Evolutionary conservation across 805 yeast genomes (phyloP).

Genomic region (Starmerella gropengiesseri): DNA sequence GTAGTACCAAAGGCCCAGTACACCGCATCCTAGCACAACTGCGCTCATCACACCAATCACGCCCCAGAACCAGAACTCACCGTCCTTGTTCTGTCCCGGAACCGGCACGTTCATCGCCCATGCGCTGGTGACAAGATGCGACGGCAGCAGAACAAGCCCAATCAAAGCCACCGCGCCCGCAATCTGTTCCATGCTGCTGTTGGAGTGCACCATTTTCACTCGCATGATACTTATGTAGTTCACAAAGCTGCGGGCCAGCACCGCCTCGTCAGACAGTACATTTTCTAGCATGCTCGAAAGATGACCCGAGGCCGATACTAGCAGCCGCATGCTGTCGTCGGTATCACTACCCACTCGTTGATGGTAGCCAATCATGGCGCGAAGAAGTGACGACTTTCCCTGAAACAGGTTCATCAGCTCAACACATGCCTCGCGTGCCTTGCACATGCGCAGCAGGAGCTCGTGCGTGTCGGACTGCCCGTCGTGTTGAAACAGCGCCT

Average conservation of each 20-base stretch:
- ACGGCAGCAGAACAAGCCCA: conserved; percentile 7
- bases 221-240: conserved; percentile 12
- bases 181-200: conserved; percentile 9
- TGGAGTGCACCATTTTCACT: conserved; percentile 10
- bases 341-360: not conserved
- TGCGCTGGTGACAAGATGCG: conserved; percentile 8
- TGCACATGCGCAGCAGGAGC: conserved; percentile 4
- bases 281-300: conserved; percentile 2
- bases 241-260: conserved; percentile 6
- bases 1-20: not conserved
- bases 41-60: conserved; percentile 2
- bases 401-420: conserved; percentile 5
- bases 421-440: conserved; percentile 2
- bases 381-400: conserved; percentile 5
- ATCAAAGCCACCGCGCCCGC: conserved; percentile 5
- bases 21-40: not conserved
- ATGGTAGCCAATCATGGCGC: not conserved
- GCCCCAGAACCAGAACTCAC: conserved; percentile 10
- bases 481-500: conserved; percentile 5
- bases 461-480: conserved; percentile 3
- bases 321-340: not conserved
- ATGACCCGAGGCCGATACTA: conserved; percentile 3
- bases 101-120: conserved; percentile 13
- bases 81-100: conserved; percentile 2
- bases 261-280: conserved; percentile 1